phyloP scores from a whole-genome alignment of 2,329 filamentous ascomycete genomes.

The Immersiporthe knoxdaviesiana region DNA sequence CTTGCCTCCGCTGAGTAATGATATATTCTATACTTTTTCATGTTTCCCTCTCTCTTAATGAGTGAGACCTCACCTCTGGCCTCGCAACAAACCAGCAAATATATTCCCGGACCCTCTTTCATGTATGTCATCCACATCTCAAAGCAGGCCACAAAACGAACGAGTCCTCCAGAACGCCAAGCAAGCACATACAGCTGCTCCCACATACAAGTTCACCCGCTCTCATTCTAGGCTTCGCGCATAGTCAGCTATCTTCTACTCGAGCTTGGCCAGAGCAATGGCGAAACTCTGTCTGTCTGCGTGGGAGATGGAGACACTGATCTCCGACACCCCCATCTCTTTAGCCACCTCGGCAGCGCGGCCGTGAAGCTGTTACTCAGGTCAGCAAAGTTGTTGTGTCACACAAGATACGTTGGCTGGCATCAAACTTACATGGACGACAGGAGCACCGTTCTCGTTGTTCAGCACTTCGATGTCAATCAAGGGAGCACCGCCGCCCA shows the following conservation, averaged over 20 bases:
- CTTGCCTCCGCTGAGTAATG: background rate
- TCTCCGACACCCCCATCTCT: constrained; percentile 82
- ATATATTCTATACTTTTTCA: background rate
- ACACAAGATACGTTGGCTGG: background rate
- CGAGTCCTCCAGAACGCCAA: background rate
- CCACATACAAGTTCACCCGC: background rate
- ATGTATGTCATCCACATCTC: constrained; percentile 3
- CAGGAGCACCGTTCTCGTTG: constrained; percentile 79
- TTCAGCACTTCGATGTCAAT: constrained; percentile 93
- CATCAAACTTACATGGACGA: constrained; percentile 73
- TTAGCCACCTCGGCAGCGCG: constrained; percentile 82
- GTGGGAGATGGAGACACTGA: constrained; percentile 95
- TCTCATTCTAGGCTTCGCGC: background rate
- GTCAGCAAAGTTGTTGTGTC: constrained; percentile 46
- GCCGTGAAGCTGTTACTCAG: constrained; percentile 72
- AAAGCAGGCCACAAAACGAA: background rate
- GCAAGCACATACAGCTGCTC: background rate
- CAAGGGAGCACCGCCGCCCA: constrained; percentile 85
- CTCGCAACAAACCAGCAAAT: background rate
- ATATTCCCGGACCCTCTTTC: background rate
- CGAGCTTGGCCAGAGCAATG: constrained; percentile 84
- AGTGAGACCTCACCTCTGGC: background rate
- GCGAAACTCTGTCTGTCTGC: constrained; percentile 93
- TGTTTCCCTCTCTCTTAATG: background rate
- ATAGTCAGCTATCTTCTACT: constrained; percentile 35